Percentiles rank a stretch among this genome's conserved stretches.
Conservation (phyloP, 2,329 filamentous ascomycete genomes). For the Colletotrichum simmondsii region DNA sequence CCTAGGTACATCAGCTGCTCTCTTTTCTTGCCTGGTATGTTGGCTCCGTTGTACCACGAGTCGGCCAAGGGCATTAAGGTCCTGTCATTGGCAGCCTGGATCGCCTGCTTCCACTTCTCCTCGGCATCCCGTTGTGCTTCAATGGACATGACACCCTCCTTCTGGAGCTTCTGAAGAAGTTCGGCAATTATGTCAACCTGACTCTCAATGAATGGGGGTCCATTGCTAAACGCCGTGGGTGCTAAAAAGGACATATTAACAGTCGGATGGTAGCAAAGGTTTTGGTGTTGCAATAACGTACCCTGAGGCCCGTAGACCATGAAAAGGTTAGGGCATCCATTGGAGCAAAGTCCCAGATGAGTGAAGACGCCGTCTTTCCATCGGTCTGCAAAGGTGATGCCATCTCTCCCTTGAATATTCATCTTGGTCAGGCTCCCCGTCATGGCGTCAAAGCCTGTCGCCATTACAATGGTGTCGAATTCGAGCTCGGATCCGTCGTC, state of each 20-base stretch:
- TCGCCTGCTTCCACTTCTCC: constrained; percentile 32
- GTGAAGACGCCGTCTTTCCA: constrained; percentile 46
- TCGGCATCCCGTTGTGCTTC: constrained; percentile 28
- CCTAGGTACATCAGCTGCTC: constrained; percentile 36
- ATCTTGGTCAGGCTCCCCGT: constrained; percentile 46
- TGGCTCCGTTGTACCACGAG: constrained; percentile 38
- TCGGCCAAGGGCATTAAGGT: constrained; percentile 34
- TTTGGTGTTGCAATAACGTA: not conserved
- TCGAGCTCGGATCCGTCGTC: constrained; percentile 48
- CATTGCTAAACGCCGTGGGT: constrained; percentile 36
- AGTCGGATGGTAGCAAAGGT: not conserved
- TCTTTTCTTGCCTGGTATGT: constrained; percentile 38
- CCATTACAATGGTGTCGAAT: constrained; percentile 47
- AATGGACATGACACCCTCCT: constrained; percentile 28
- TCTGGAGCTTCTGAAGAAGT: constrained; percentile 24
- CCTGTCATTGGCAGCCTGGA: constrained; percentile 32
- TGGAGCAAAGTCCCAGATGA: constrained; percentile 38
- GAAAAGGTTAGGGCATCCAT: constrained; percentile 37
- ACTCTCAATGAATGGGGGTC: constrained; percentile 23
- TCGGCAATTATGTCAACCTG: constrained; percentile 36
- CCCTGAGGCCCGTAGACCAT: constrained; percentile 40
- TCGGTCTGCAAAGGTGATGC: constrained; percentile 41
- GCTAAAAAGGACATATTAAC: constrained; percentile 4
- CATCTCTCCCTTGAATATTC: constrained; percentile 42
- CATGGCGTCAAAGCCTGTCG: constrained; percentile 47